Conservation (phyloP, 768 basidiomycete genomes). For the Boletus vinaceobasis region DNA sequence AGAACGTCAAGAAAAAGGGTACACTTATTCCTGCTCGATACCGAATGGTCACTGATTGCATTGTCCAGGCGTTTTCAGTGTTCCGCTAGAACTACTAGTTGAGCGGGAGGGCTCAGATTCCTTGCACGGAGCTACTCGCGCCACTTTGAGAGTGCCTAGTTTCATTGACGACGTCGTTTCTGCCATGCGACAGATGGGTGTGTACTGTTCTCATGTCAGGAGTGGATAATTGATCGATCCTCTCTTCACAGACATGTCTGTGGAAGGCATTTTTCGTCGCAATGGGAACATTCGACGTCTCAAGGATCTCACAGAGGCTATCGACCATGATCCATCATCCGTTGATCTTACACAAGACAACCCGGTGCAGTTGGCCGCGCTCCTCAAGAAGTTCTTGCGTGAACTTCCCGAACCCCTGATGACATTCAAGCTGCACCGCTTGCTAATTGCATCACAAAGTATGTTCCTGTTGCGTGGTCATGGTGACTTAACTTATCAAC, state of each 20-base stretch:
- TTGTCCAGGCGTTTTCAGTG: constrained; percentile 79
- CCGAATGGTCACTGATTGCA: constrained; percentile 8
- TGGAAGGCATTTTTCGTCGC: constrained; percentile 98
- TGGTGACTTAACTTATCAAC: constrained; percentile 9
- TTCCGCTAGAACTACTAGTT: constrained; percentile 89
- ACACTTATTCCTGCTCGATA: constrained; percentile 17
- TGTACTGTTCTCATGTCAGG: constrained; percentile 23
- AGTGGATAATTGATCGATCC: background rate
- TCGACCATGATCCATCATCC: constrained; percentile 89
- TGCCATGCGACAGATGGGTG: constrained; percentile 99
- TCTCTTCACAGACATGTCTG: constrained; percentile 79
- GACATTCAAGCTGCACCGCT: constrained; percentile 88
- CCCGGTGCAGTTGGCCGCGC: constrained; percentile 93
- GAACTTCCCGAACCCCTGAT: constrained; percentile 95
- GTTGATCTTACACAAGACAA: constrained; percentile 94
- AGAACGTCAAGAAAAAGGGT: constrained; percentile 88
- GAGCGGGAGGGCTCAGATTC: constrained; percentile 97
- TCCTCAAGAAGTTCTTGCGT: constrained; percentile 95
- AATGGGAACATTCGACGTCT: constrained; percentile 95
- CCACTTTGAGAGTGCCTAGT: constrained; percentile 85
- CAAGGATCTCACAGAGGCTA: constrained; percentile 85
- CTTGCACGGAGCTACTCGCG: constrained; percentile 81
- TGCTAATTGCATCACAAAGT: constrained; percentile 89
- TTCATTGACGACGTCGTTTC: constrained; percentile 98
- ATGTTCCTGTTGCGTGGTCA: constrained; percentile 31